These are phyloP conservation scores for Solanum chiquidenum DNA, from an alignment of 257 asterid species.

Conservation along the genomic window DNA sequence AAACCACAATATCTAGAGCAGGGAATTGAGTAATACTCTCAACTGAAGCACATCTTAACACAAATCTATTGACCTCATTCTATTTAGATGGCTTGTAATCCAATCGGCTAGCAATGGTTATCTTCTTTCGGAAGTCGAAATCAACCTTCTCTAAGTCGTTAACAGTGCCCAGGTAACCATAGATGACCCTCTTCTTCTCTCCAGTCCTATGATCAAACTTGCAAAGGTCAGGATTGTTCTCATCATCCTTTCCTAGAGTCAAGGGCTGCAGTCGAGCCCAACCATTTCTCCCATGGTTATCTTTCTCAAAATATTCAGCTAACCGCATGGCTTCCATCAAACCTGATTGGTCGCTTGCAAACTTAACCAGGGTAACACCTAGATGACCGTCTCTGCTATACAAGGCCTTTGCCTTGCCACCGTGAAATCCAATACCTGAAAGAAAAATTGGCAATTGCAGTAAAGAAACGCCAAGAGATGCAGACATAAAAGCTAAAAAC, in stretches of 20 bases:
- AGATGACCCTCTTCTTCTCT: conserved; percentile 55
- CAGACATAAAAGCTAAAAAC: background rate
- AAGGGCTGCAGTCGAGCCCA: conserved; percentile 62
- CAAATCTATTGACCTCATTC: background rate
- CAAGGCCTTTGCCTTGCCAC: conserved; percentile 80
- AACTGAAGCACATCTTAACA: background rate
- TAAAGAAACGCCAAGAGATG: background rate
- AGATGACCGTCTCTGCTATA: conserved; percentile 71
- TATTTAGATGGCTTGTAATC: conserved; percentile 31
- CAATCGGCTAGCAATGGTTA: conserved; percentile 47
- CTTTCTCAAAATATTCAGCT: conserved; percentile 56
- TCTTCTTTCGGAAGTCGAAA: conserved; percentile 69
- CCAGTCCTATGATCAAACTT: conserved; percentile 49
- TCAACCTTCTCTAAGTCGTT: conserved; percentile 70
- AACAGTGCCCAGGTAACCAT: conserved; percentile 74
- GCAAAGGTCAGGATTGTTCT: conserved; percentile 61
- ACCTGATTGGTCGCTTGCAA: conserved; percentile 56
- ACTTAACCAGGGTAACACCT: conserved; percentile 67
- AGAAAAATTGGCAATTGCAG: conserved; percentile 12
- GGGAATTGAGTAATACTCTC: background rate
- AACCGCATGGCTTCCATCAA: conserved; percentile 63
- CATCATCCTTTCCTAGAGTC: conserved; percentile 50
- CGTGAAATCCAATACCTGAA: conserved; percentile 63
- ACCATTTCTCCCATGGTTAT: conserved; percentile 46
- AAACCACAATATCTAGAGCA: background rate